Conservation (phyloP, 2,329 filamentous ascomycete species). For the Fusarium subglutinans region DNA sequence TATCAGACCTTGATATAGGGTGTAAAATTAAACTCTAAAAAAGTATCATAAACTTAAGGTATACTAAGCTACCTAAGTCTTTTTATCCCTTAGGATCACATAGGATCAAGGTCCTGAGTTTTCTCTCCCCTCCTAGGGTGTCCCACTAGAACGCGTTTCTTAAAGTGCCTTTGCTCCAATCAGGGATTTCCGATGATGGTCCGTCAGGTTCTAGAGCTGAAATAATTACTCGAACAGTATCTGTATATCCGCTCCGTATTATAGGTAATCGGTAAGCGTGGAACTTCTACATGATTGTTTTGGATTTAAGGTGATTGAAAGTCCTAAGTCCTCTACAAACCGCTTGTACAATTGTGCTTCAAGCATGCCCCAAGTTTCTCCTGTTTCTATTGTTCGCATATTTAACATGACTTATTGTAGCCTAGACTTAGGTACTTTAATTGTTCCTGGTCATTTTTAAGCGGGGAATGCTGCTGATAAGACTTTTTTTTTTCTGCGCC, state of each 20-base stretch:
- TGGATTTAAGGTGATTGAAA: background rate
- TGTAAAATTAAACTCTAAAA: no score
- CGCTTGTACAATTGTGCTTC: background rate
- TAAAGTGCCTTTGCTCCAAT: slow-evolving; percentile 34
- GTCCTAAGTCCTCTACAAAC: background rate
- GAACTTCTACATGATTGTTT: background rate
- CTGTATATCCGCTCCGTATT: background rate
- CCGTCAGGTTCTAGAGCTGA: background rate
- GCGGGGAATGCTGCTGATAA: slow-evolving; percentile 29
- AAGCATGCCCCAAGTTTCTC: background rate
- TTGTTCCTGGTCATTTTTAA: slow-evolving; percentile 8
- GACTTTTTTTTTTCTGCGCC: slow-evolving; percentile 8
- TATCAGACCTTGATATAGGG: background rate
- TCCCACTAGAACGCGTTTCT: slow-evolving; percentile 16
- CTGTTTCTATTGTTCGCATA: background rate
- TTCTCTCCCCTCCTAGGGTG: background rate
- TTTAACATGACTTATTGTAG: background rate
- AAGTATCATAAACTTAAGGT: no score
- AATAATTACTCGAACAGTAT: background rate
- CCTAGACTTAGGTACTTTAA: background rate
- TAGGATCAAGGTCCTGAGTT: no score
- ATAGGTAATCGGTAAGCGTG: background rate
- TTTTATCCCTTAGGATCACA: no score
- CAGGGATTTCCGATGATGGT: slow-evolving; percentile 8
- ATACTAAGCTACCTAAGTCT: no score